Conservation (phyloP, 768 basidiomycete species). For the Amanita pallidorosea region DNA sequence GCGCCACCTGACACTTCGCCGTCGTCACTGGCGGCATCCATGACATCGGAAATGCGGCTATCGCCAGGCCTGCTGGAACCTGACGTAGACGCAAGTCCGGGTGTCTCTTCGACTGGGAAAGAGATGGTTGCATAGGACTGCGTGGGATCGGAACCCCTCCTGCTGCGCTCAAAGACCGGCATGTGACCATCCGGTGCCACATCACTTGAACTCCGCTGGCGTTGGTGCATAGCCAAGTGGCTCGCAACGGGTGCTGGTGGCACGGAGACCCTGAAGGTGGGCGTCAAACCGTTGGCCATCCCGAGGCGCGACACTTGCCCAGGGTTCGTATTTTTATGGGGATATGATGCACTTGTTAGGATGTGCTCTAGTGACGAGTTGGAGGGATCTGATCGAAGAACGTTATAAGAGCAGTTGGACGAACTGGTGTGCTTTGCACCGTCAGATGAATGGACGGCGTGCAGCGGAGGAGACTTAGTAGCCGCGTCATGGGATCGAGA, state of each 20-base stretch:
- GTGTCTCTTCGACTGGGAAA: constrained; percentile 1
- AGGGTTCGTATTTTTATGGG: constrained; percentile 11
- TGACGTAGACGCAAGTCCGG: neutral
- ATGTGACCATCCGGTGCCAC: neutral
- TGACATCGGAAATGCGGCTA: neutral
- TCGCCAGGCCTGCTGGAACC: neutral
- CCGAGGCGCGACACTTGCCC: constrained; percentile 10
- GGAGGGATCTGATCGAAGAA: constrained; percentile 32
- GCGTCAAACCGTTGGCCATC: constrained; percentile 21
- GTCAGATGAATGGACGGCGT: neutral
- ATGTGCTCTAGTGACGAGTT: constrained; percentile 32
- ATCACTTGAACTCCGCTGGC: constrained; percentile 1
- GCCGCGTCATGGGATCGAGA: constrained; percentile 4
- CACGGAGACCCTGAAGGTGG: constrained; percentile 28
- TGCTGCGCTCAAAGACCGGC: neutral
- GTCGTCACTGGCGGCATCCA: constrained; percentile 3
- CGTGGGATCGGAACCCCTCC: constrained; percentile 1
- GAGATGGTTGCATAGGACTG: constrained; percentile 2
- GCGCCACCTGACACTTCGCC: constrained; percentile 8
- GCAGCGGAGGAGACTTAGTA: constrained; percentile 1
- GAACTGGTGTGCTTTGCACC: constrained; percentile 2
- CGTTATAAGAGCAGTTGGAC: constrained; percentile 27
- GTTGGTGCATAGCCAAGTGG: neutral
- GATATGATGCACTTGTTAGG: constrained; percentile 28
- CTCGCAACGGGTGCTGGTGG: constrained; percentile 1